A percentile compares a stretch with the other conserved stretches of the same genome.
Conservation (phyloP, 164 flowering plant genomes). For the Tetracentron sinense region DNA sequence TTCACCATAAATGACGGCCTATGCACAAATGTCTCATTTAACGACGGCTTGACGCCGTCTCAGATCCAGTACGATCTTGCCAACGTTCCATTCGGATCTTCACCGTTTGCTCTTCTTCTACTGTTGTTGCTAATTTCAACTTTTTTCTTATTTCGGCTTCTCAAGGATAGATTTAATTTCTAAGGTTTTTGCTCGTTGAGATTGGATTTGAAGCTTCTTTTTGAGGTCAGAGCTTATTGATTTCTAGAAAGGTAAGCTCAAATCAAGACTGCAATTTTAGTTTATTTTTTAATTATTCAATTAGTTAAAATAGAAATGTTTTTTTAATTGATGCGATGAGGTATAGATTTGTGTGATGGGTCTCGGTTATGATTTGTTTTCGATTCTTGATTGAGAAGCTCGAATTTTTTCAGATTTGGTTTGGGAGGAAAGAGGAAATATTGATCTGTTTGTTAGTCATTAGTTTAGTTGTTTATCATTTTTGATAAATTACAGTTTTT, state of each 20-base stretch:
- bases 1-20: too few relatives aligned
- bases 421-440: not conserved
- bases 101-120: too few relatives aligned
- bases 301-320: not conserved
- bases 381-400: not conserved
- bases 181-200: not conserved
- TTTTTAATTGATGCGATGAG: not conserved
- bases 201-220: constrained; percentile 19
- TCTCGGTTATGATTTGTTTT: not conserved
- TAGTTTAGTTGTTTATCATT: not conserved
- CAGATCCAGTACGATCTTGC: too few relatives aligned
- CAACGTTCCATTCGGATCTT: too few relatives aligned
- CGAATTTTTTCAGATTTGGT: constrained; percentile 3
- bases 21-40: too few relatives aligned
- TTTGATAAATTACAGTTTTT: too few relatives aligned
- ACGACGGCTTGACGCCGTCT: too few relatives aligned
- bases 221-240: constrained; percentile 10
- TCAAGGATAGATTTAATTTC: not conserved
- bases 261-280: too few relatives aligned
- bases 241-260: constrained; percentile 22
- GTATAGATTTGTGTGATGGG: not conserved
- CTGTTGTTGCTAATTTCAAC: not conserved
- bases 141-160: constrained; percentile 11
- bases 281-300: not conserved
- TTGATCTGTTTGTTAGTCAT: not conserved